Conservation (phyloP, 2,329 filamentous ascomycete genomes). For the Pseudogymnoascus sp. region DNA sequence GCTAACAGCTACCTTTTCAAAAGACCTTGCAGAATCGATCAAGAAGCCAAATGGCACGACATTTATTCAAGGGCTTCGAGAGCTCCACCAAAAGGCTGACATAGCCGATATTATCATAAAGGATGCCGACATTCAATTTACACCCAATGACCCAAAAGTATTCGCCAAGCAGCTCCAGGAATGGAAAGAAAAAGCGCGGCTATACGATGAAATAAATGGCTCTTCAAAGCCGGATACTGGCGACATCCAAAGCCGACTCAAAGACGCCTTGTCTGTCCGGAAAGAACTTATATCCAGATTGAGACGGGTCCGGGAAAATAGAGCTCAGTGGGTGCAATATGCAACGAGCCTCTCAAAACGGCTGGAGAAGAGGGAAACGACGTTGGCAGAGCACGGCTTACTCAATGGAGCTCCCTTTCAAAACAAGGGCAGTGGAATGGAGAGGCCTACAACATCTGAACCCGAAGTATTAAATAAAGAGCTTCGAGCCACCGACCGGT, state of each 20-base stretch:
- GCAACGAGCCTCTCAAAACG: background rate
- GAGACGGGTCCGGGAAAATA: background rate
- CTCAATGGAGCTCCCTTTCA: background rate
- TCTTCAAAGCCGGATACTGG: background rate
- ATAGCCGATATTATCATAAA: background rate
- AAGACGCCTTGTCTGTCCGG: background rate
- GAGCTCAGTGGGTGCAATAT: background rate
- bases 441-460: background rate
- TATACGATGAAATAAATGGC: background rate
- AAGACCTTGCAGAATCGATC: background rate
- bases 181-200: background rate
- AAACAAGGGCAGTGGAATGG: conserved; percentile 4
- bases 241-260: background rate
- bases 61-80: background rate
- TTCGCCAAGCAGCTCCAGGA: background rate
- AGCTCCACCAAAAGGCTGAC: background rate
- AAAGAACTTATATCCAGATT: background rate
- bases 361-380: background rate
- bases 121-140: background rate
- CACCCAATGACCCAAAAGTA: background rate
- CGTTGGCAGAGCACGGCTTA: background rate
- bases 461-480: background rate
- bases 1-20: background rate
- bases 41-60: background rate
- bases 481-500: background rate